Base-by-base conservation (phyloP, 345 rosid genomes). In the Linum trigynum region DNA sequence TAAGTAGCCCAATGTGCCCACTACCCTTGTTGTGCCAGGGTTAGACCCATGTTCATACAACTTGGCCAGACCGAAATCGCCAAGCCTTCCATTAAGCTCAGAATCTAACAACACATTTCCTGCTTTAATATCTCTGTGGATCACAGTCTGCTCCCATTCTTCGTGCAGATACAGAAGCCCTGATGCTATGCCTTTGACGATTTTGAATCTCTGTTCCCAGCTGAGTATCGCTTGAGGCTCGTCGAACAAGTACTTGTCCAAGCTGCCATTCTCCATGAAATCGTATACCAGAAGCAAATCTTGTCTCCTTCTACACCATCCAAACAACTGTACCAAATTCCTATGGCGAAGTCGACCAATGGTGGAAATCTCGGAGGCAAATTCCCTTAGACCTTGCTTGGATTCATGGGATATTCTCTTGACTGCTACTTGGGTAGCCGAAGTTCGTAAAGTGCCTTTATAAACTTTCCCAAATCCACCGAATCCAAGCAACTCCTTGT, bases 51-150 rank as follows among this genome's bases (percentile, higher is more conserved):
- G 96, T 61, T 94, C 99, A 16, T 86, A 85, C 64, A 90, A 56
- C 78, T 84, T 94, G 5, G 99, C 99, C 0, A 94, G 85, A 38
- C 99, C 99, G 39, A 94, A 94, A 61, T 90, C 99, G 5, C 99
- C 95, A 3, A 88, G 71, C 58, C 86, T 83, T 0, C 97, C 97
- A 55, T 85, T 88, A 43, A 88, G 71, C 39, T 90, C 97, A 0
- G 78, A 67, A 72, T 94, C 99, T 35, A 90, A 63, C 67, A 94
- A 70, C 64, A 94, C 90, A 60, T 94, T 94, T 9, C 87, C 92
- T 5, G 99, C 91, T 69, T 94, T 94, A 36, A 88, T 77, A 64
- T 94, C 99, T 42, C 99, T 83, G 68, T 94, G 99, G 68, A 94
- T 86, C 59, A 94, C 97, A 3, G 83, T 71, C 60, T 94, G 91